Evolutionary conservation across 1,139 yeast species (phyloP).

Genomic region (Suhomyces choctaworum): DNA sequence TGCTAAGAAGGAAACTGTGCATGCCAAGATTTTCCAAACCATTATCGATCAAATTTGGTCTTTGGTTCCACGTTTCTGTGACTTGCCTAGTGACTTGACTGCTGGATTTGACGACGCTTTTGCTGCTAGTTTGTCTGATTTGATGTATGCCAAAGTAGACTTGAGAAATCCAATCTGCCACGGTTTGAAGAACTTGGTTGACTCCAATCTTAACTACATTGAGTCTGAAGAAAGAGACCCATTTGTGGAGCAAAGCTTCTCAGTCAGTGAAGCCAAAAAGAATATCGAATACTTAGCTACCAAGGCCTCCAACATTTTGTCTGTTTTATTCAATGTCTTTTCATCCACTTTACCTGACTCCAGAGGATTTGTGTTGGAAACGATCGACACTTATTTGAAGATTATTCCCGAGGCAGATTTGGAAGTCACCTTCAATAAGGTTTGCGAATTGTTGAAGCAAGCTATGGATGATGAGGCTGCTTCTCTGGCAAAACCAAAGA

Average conservation of each 20-base stretch:
- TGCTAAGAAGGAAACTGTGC: slow-evolving; percentile 55
- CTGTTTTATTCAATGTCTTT: slow-evolving; percentile 88
- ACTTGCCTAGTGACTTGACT: slow-evolving; percentile 74
- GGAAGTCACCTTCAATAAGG: slow-evolving; percentile 77
- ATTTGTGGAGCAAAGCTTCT: slow-evolving; percentile 60
- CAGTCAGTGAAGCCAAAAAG: slow-evolving; percentile 53
- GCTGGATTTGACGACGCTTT: slow-evolving; percentile 68
- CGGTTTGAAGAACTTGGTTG: slow-evolving; percentile 74
- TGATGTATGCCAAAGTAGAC: slow-evolving; percentile 72
- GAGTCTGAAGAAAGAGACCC: slow-evolving; percentile 59
- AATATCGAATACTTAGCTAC: slow-evolving; percentile 63
- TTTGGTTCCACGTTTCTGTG: slow-evolving; percentile 84
- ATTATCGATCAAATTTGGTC: slow-evolving; percentile 92
- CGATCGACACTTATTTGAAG: slow-evolving; percentile 77
- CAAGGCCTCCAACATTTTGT: slow-evolving; percentile 71
- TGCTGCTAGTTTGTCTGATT: slow-evolving; percentile 74
- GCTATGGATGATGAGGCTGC: slow-evolving; percentile 66
- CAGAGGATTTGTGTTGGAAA: slow-evolving; percentile 80
- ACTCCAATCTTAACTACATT: slow-evolving; percentile 66
- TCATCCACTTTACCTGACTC: slow-evolving; percentile 83
- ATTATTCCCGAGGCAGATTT: slow-evolving; percentile 70
- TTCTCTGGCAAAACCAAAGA: slow-evolving; percentile 14
- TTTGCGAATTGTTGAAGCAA: slow-evolving; percentile 72
- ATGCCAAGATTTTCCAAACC: slow-evolving; percentile 75
- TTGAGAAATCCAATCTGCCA: slow-evolving; percentile 80